A percentile compares a stretch with the other conserved stretches of the same genome.
These are phyloP conservation scores for Arxiozyma heterogenica DNA, from an alignment of 1,139 yeast species.

Conservation along the genomic window DNA sequence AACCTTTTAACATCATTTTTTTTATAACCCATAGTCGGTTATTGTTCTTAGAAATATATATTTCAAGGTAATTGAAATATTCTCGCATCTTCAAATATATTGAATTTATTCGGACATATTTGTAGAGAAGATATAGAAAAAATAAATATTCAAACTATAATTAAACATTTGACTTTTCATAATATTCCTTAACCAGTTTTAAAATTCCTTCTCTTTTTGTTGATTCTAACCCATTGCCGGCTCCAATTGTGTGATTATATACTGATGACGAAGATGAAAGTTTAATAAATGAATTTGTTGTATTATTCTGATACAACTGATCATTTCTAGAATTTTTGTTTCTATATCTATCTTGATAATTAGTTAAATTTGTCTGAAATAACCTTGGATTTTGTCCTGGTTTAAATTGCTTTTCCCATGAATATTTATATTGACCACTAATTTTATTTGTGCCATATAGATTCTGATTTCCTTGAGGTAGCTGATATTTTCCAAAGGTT, in stretches of 20 bases:
- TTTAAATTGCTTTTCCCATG: slow-evolving; percentile 30
- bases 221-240: not conserved
- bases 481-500: slow-evolving; percentile 31
- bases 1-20: too few relatives aligned
- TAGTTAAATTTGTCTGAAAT: slow-evolving; percentile 6
- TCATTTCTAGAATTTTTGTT: not conserved
- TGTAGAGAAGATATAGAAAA: not conserved
- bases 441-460: not conserved
- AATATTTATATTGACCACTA: slow-evolving; percentile 17
- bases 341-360: slow-evolving; percentile 8
- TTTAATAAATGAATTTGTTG: slow-evolving; percentile 5
- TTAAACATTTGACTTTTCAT: slow-evolving; percentile 43
- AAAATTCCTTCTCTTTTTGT: slow-evolving; percentile 43
- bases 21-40: not conserved
- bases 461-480: slow-evolving; percentile 13
- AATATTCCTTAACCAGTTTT: slow-evolving; percentile 76
- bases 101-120: too few relatives aligned
- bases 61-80: not conserved
- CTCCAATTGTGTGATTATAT: not conserved
- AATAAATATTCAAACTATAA: not conserved
- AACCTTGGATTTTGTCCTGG: slow-evolving; percentile 27
- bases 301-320: not conserved
- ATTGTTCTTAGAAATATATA: too few relatives aligned
- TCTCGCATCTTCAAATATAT: not conserved
- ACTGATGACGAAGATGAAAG: slow-evolving; percentile 1